Evolutionary conservation across 1,284 basidiomycete species (phyloP), one percentile per base, ranked within the genome.

Genomic region (Tausonia pullulans): DNA sequence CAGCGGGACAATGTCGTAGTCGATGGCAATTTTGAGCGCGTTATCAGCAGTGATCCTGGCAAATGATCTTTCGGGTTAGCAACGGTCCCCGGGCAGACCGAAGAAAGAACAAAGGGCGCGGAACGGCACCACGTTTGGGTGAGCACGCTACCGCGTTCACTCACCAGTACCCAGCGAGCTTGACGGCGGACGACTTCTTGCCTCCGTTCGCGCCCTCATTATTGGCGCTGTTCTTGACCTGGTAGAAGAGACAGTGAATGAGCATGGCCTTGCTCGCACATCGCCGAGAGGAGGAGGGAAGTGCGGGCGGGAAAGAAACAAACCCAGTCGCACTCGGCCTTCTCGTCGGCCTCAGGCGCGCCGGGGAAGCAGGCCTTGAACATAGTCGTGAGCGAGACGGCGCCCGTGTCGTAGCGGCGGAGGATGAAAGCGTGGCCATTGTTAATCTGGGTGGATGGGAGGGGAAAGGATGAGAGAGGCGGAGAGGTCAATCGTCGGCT

Each of bases 351-450:
- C 3, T 91, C 89, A 45, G 81, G 78, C 0, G 93, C 88, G 62
- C 81, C 84, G 8, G 96, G 95, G 78, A 94, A 98, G 0, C 94
- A 92, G 41, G 94, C 91, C 70, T 92, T 90, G 81, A 92, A 98
- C 90, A 99, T 96, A 67, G 95, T 96, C 5, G 93, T 96, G 16
- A 95, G 85, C 67, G 89, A 92, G 76, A 99, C 83, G 40, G 94
- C 94, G 69, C 91, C 86, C 5, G 95, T 98, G 78, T 99, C 95
- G 73, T 92, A 96, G 67, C 95, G 86, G 68, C 92, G 85, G 64
- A 97, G 86, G 73, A 97, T 88, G 76, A 95, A 95, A n/a, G 92
- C 90, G 76, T 95, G 90, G 58, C 70, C 66, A 41, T 69, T 27
- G 27, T 27, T 27, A 27, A 27, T 27, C 27, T 27, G 27, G 27